Evolutionary conservation across 257 asterid genomes (phyloP).

Genomic region (Orobanche coerulescens): DNA sequence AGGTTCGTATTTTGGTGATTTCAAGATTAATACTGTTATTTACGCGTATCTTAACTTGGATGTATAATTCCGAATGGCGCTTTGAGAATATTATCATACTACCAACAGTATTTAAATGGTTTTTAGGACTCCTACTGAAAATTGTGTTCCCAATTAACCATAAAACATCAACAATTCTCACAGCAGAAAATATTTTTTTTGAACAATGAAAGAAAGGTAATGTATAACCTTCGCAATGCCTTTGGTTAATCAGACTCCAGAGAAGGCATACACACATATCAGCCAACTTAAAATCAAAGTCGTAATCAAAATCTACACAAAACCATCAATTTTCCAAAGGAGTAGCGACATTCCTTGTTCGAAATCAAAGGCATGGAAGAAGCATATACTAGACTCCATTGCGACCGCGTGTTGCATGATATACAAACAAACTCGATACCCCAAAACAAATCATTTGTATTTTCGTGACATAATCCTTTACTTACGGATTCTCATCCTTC

Average conservation of each 20-base stretch:
- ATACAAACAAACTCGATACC: conserved; percentile 32
- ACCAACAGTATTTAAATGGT: too few relatives aligned
- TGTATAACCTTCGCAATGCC: background rate
- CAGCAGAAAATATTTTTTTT: background rate
- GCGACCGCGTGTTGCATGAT: conserved; percentile 2
- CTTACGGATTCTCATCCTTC: background rate
- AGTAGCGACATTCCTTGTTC: background rate
- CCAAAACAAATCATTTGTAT: conserved; percentile 1
- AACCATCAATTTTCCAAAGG: background rate
- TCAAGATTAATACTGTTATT: too few relatives aligned
- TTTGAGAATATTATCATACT: too few relatives aligned
- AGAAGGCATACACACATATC: too few relatives aligned
- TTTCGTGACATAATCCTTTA: background rate
- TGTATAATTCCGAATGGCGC: too few relatives aligned
- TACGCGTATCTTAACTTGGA: too few relatives aligned
- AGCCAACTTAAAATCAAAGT: background rate
- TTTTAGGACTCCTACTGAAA: too few relatives aligned
- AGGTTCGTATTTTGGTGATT: too few relatives aligned
- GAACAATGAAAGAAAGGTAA: background rate
- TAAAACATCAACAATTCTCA: too few relatives aligned
- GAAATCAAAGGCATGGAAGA: conserved; percentile 2
- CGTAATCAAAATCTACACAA: background rate
- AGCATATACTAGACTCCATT: conserved; percentile 8
- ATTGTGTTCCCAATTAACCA: too few relatives aligned
- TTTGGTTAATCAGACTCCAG: background rate